Evolutionary conservation across 768 basidiomycete species (phyloP).

Genomic region (Crassisporium funariophilum): DNA sequence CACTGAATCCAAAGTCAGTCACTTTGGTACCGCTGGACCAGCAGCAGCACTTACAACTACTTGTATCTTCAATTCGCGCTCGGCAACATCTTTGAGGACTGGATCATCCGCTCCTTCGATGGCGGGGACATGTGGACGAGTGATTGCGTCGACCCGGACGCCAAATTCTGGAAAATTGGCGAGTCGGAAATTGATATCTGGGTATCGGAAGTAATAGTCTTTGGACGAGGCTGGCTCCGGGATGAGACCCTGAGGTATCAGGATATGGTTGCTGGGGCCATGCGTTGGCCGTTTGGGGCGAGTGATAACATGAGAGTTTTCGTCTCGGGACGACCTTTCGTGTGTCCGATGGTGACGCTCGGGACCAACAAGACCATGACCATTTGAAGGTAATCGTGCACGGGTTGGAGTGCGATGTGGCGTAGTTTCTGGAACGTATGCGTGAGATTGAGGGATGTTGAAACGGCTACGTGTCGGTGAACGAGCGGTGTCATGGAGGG

Average conservation of each 20-base stretch:
- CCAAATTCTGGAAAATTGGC: slow-evolving; percentile 30
- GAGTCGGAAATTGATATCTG: slow-evolving; percentile 33
- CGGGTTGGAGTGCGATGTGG: not conserved
- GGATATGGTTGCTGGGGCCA: slow-evolving; percentile 28
- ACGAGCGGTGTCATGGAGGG: slow-evolving; percentile 11
- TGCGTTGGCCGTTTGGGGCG: not conserved
- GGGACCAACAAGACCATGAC: not conserved
- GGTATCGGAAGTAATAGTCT: slow-evolving; percentile 16
- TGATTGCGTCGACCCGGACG: slow-evolving; percentile 30
- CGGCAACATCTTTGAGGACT: slow-evolving; percentile 17
- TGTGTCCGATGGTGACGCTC: not conserved
- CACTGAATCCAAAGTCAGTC: slow-evolving; percentile 33
- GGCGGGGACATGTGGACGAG: slow-evolving; percentile 15
- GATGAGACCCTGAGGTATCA: slow-evolving; percentile 27
- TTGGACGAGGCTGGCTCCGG: slow-evolving; percentile 15
- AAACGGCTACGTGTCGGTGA: slow-evolving; percentile 11
- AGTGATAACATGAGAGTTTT: not conserved
- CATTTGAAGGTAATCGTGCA: not conserved
- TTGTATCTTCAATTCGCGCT: slow-evolving; percentile 36
- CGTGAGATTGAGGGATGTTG: not conserved
- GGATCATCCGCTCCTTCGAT: slow-evolving; percentile 23
- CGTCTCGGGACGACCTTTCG: not conserved
- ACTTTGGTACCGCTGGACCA: not conserved
- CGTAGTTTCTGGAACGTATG: not conserved
- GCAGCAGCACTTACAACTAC: slow-evolving; percentile 30